phyloP scores from a whole-genome alignment of 495 filamentous ascomycete species.

The Copromyces sp. region DNA sequence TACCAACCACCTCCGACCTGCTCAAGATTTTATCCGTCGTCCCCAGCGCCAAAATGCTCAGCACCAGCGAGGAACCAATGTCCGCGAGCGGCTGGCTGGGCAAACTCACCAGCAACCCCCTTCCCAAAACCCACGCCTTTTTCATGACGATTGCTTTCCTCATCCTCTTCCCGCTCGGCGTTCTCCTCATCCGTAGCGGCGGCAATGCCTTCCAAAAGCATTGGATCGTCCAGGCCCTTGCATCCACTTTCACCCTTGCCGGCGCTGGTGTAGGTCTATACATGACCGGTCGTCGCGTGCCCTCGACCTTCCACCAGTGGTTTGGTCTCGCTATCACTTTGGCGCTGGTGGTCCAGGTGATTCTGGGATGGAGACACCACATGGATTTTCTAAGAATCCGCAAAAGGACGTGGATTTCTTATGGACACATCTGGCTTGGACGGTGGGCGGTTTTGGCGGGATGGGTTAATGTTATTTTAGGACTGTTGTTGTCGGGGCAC shows the following conservation, averaged over 20 bases:
- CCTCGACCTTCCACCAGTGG: conserved; percentile 16
- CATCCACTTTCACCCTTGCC: conserved; percentile 3
- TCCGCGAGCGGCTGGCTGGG: conserved; percentile 4
- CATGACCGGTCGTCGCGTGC: conserved; percentile 5
- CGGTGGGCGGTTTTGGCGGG: conserved; percentile 8
- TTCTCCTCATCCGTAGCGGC: conserved; percentile 8
- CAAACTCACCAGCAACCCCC: conserved; percentile 4
- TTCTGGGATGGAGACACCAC: conserved; percentile 25
- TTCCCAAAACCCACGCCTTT: conserved; percentile 10
- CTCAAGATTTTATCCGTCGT: background rate
- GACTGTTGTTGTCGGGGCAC: conserved; percentile 14
- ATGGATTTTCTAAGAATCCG: conserved; percentile 14
- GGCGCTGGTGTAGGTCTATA: conserved; percentile 11
- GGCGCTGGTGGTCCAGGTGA: conserved; percentile 8
- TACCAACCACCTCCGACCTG: background rate
- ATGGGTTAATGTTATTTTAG: conserved; percentile 18
- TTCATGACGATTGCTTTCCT: conserved; percentile 16
- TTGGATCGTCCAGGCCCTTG: conserved; percentile 16
- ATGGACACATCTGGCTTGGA: conserved; percentile 19
- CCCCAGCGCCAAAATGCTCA: background rate
- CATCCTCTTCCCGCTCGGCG: conserved; percentile 14
- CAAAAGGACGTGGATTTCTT: conserved; percentile 19
- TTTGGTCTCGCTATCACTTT: conserved; percentile 9
- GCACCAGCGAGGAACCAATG: conserved; percentile 5
- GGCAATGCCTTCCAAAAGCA: conserved; percentile 16